Base-by-base conservation (phyloP, 2,329 filamentous ascomycete genomes). In the Cordyceps tenuipes region DNA sequence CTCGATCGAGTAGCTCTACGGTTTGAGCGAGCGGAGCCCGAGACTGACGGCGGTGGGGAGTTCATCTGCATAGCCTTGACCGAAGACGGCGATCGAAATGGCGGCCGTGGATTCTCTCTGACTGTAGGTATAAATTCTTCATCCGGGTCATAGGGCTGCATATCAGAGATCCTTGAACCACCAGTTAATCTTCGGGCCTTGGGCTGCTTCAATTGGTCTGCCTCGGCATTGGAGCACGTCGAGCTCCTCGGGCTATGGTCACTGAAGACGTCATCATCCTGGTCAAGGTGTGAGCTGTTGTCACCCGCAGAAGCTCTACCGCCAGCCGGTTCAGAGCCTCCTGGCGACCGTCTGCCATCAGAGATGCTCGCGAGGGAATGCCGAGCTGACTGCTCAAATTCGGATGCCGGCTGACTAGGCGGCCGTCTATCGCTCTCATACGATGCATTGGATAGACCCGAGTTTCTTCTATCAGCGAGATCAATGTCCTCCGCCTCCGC, bases 41-140 rank as follows among this genome's bases (percentile, higher is more conserved):
- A 72, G n/a, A 79, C 73, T 0, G 84, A 86, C 0, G 79, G 75
- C 0, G 84, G 76, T 0, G 86, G 87, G 0, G 86, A 89, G 2
- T 82, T 81, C 84, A 90, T 88, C 64, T 90, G 88, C 73, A 90
- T 79, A 1, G 85, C 85, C 54, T 84, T 83, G 8, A 90, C 82
- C 13, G 84, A 85, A 1, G 86, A 87, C 0, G 87, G 83, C 13
- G 87, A 87, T 52, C 87, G 80, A 69, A 91, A 90, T 1, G 83
- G 80, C 5, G 85, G 82, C 3, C 87, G 81, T 9, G 80, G 79
- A 8, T 81, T 82, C 8, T 79, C 79, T 57, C 86, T 81, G 23
- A 80, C 75, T n/a, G 81, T 82, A 2, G 81, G 77, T 1, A 79
- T 66, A 62, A 82, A 82, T 17, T 79, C 74, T 0, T 79, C 76